Conservation (phyloP, 2,329 filamentous ascomycete species). For the Macroventuria anomochaeta region DNA sequence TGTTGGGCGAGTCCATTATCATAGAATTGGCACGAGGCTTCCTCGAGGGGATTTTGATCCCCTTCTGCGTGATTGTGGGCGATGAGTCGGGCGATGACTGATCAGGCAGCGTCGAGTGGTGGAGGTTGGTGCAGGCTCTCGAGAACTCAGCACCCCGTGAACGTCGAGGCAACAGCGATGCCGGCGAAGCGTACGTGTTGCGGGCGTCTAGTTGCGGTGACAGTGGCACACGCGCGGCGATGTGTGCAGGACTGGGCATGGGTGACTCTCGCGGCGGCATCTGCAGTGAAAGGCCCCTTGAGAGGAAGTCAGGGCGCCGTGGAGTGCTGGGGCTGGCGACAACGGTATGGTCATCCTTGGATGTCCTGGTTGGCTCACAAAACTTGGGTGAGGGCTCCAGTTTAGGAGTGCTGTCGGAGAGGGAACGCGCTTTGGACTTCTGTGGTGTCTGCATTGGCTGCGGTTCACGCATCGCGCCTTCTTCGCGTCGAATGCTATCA, state of each 20-base stretch:
- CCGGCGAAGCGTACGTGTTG: constrained; percentile 84
- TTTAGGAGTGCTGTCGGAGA: constrained; percentile 53
- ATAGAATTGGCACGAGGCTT: constrained; percentile 52
- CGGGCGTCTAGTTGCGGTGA: constrained; percentile 87
- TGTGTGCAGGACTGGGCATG: constrained; percentile 56
- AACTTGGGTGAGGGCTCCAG: constrained; percentile 57
- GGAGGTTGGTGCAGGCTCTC: constrained; percentile 88
- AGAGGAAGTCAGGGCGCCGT: constrained; percentile 68
- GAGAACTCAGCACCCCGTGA: constrained; percentile 94
- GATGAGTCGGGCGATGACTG: constrained; percentile 88
- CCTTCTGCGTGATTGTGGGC: constrained; percentile 77
- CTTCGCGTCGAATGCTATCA: constrained; percentile 31
- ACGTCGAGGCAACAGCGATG: constrained; percentile 84
- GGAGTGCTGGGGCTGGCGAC: constrained; percentile 64
- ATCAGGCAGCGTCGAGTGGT: constrained; percentile 93
- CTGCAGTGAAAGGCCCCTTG: constrained; percentile 72
- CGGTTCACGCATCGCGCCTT: constrained; percentile 21
- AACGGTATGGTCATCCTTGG: constrained; percentile 56
- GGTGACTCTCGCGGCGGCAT: constrained; percentile 64
- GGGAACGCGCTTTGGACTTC: constrained; percentile 52
- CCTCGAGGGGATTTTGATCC: constrained; percentile 64
- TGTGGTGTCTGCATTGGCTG: constrained; percentile 34
- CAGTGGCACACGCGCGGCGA: constrained; percentile 69
- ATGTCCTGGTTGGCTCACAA: constrained; percentile 46
- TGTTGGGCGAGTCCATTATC: constrained; percentile 69